Percentiles rank a stretch among this genome's conserved stretches.
Evolutionary conservation across 148 eudicot genomes (phyloP).

Genomic region (Nyssa sinensis): DNA sequence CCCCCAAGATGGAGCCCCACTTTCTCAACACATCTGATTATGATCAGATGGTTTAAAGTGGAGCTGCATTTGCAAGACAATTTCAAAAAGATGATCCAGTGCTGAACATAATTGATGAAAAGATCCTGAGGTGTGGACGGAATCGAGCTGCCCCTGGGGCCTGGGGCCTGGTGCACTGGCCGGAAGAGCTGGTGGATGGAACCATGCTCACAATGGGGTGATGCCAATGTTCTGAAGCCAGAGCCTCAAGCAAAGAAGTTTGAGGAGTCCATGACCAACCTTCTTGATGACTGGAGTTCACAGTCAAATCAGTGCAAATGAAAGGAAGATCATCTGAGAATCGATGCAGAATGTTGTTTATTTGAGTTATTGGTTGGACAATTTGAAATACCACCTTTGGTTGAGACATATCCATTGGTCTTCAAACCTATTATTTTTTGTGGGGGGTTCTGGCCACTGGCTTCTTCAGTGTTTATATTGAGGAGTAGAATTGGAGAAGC

Average conservation of each 20-base stretch:
- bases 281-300: constrained; percentile 50
- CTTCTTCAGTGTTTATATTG: constrained; percentile 6
- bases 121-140: constrained; percentile 60
- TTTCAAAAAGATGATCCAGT: constrained; percentile 64
- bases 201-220: constrained; percentile 75
- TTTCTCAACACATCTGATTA: constrained; percentile 57
- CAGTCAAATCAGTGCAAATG: constrained; percentile 73
- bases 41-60: constrained; percentile 73
- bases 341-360: not conserved
- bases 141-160: constrained; percentile 70
- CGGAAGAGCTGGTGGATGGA: constrained; percentile 56
- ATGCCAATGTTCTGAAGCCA: constrained; percentile 60
- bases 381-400: not conserved
- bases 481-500: constrained; percentile 4
- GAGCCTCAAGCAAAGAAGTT: constrained; percentile 63
- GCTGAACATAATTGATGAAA: constrained; percentile 66
- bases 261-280: constrained; percentile 43
- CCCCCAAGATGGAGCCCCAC: constrained; percentile 92
- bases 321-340: constrained; percentile 12
- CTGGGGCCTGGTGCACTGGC: constrained; percentile 90
- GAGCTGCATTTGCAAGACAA: constrained; percentile 88
- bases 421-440: not conserved
- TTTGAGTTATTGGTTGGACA: not conserved
- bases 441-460: not conserved
- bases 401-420: constrained; percentile 1